Evolutionary conservation across 352 stramenopile genomes (phyloP).

Genomic region (Pythium myriotylum): DNA sequence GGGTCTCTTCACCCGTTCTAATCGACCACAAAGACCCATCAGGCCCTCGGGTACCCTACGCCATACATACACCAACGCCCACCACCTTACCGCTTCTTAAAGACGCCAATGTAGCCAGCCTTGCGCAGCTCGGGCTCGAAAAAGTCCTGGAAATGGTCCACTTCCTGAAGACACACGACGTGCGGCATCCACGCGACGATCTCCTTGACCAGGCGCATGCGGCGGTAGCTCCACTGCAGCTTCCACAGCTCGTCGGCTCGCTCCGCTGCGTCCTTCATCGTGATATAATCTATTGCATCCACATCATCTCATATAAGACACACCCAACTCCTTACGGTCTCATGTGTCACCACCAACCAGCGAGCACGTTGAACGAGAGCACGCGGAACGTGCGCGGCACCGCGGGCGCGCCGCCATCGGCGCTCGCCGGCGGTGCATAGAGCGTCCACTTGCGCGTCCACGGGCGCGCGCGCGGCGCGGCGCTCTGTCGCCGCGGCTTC

Average conservation of each 20-base stretch:
- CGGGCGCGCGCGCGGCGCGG: slow-evolving; percentile 5
- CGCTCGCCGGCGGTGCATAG: slow-evolving; percentile 43
- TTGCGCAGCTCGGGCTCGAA: slow-evolving; percentile 65
- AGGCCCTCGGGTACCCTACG: not conserved
- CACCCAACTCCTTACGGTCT: no score
- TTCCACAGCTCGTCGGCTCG: slow-evolving; percentile 39
- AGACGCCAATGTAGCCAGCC: slow-evolving; percentile 50
- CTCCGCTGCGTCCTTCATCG: slow-evolving; percentile 31
- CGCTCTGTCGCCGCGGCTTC: not conserved
- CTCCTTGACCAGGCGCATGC: slow-evolving; percentile 48
- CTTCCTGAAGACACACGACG: slow-evolving; percentile 70
- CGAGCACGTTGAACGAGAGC: slow-evolving; percentile 74
- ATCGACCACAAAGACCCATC: not conserved
- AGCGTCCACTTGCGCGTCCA: slow-evolving; percentile 48
- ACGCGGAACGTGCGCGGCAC: slow-evolving; percentile 55
- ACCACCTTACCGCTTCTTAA: slow-evolving; percentile 51
- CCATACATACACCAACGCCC: not conserved
- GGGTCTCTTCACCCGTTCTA: slow-evolving; percentile 60
- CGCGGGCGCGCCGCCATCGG: slow-evolving; percentile 22
- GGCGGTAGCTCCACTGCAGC: slow-evolving; percentile 63
- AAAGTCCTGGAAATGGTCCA: slow-evolving; percentile 74
- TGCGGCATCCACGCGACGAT: slow-evolving; percentile 51
- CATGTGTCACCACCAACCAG: slow-evolving; percentile 28
- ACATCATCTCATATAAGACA: not conserved
- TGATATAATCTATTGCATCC: slow-evolving; percentile 56